phyloP scores from a whole-genome alignment of 352 stramenopile genomes.

The Phytopythium montanum region DNA sequence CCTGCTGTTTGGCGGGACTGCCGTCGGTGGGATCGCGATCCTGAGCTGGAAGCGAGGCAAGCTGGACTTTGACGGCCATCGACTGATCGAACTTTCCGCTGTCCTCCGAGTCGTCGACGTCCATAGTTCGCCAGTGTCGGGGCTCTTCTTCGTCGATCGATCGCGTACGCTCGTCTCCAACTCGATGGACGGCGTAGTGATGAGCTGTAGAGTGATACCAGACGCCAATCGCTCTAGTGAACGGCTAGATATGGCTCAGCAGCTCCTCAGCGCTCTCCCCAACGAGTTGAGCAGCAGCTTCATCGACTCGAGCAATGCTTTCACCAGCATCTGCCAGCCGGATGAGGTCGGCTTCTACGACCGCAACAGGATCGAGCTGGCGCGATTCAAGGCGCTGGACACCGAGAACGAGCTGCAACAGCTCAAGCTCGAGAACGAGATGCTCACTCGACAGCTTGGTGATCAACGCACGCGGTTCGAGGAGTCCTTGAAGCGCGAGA shows the following conservation, averaged over 20 bases:
- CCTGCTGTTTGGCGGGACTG: conserved; percentile 44
- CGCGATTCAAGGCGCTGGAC: conserved; percentile 49
- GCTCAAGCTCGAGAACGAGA: conserved; percentile 68
- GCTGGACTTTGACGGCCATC: conserved; percentile 16
- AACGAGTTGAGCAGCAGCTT: conserved; percentile 4
- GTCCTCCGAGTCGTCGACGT: conserved; percentile 38
- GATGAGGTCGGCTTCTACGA: conserved; percentile 63
- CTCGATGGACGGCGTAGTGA: conserved; percentile 31
- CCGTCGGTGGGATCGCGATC: conserved; percentile 34
- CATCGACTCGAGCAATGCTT: conserved; percentile 9
- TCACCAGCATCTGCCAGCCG: conserved; percentile 33
- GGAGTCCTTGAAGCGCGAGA: conserved; percentile 22
- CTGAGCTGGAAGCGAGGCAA: conserved; percentile 39
- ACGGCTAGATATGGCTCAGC: neutral
- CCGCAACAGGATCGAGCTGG: conserved; percentile 46
- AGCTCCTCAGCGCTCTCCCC: neutral
- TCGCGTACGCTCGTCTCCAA: conserved; percentile 38
- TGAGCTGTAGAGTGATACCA: conserved; percentile 27
- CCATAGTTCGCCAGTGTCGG: conserved; percentile 39
- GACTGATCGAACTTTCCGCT: conserved; percentile 23
- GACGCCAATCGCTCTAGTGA: neutral
- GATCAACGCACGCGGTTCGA: conserved; percentile 50
- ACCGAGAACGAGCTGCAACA: conserved; percentile 63
- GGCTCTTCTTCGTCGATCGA: conserved; percentile 31
- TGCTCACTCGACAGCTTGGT: conserved; percentile 42